Evolutionary conservation across 192 early-diverging fungal genomes (phyloP).

Genomic region (Entomortierella beljakovae): DNA sequence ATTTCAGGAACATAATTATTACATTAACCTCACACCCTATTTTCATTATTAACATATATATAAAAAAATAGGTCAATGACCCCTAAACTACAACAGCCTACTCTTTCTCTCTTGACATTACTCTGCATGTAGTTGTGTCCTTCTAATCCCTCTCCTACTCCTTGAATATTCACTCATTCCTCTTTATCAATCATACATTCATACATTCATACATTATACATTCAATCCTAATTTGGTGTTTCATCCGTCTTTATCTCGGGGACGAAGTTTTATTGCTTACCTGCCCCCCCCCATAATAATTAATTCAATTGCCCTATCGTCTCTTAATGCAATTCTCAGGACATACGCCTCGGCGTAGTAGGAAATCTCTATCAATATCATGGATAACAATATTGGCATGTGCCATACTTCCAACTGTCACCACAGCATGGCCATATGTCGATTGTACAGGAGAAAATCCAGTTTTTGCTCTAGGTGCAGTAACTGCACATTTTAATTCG

Average conservation of each 20-base stretch:
- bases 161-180: background rate
- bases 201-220: no score
- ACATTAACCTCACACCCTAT: no score
- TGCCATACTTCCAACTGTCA: background rate
- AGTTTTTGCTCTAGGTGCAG: slow-evolving; percentile 14
- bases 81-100: background rate
- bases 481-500: slow-evolving; percentile 27
- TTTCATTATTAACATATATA: no score
- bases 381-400: background rate
- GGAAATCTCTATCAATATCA: background rate
- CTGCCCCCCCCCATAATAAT: background rate
- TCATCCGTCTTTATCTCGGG: background rate
- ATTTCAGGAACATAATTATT: no score
- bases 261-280: background rate
- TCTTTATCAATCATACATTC: background rate
- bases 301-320: background rate
- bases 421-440: slow-evolving; percentile 47
- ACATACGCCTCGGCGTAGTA: slow-evolving; percentile 17
- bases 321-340: slow-evolving; percentile 17
- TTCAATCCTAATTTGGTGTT: background rate
- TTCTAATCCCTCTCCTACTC: background rate
- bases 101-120: background rate
- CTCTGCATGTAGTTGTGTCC: no score
- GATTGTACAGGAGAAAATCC: slow-evolving; percentile 33
- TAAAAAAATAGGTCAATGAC: no score